Evolutionary conservation across 106 monocot species (phyloP), one percentile per base, ranked within the genome.

Genomic region (Dioscorea alata): DNA sequence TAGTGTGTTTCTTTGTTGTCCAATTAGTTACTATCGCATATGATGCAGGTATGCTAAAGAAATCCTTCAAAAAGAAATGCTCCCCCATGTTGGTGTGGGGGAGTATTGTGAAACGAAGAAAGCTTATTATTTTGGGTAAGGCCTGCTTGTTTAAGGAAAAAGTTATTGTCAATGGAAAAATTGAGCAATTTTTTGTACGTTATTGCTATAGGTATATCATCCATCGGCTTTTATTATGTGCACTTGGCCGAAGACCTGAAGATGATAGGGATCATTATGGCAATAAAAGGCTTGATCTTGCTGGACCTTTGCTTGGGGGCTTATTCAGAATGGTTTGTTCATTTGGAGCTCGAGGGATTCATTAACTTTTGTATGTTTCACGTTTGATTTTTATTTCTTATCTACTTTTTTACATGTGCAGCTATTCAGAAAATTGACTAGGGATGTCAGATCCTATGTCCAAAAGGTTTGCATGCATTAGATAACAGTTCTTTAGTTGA

Each of bases 221-320:
- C 69, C 97, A 99, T 60, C 80, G 97, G 34, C 87, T 99, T 54
- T 71, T 99, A 72, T 64, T 99, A 14, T 99, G 97, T 74, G 97
- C 97, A 3, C 81, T 99, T 71, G 92, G 97, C 17, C 89, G 97
- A 35, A 84, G 97, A 69, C 90, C 86, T 28, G 97, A 99, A 81
- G 97, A 99, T 87, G 97, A 99, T 71, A 82, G 97, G 61, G 97
- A 99, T 76, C 97, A 99, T 78, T 99, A 99, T 87, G 97, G 97
- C 48, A 99, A 99, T 67, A 99, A 99, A 76, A 85, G 97, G 42
- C 82, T 99, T 65, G 97, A 99, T 60, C 87, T 99, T 77, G 97
- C 97, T 72, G 97, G 97, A 75, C 97, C 97, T 71, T 77, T 99
- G 67, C 87, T 99, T 54, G 97, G 97, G 49, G 97, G 97, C 48